Percentiles rank a stretch among this genome's conserved stretches.
These are phyloP conservation scores for Phytophthora brassicae DNA, from an alignment of 352 stramenopile genomes.

Conservation along the genomic window DNA sequence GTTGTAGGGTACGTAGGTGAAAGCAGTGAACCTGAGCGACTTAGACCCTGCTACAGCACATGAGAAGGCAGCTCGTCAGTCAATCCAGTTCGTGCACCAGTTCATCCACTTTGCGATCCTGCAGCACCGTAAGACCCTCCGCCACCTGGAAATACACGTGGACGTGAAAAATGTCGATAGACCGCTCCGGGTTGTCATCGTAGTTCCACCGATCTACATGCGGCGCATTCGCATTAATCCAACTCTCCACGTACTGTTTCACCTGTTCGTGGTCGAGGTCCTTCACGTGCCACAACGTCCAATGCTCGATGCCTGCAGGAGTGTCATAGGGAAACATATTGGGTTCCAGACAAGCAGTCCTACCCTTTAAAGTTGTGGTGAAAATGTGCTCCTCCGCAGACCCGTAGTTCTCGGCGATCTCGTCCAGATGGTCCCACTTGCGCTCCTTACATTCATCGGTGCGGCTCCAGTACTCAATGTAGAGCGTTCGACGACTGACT, in stretches of 20 bases:
- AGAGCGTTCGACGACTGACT: slow-evolving; percentile 71
- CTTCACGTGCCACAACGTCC: slow-evolving; percentile 83
- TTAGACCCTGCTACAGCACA: slow-evolving; percentile 28
- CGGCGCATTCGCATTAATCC: slow-evolving; percentile 84
- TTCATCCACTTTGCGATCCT: slow-evolving; percentile 64
- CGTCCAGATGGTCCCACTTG: slow-evolving; percentile 88
- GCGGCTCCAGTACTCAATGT: slow-evolving; percentile 89
- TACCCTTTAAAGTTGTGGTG: slow-evolving; percentile 77
- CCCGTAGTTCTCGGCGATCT: slow-evolving; percentile 76
- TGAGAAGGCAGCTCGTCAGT: slow-evolving; percentile 27
- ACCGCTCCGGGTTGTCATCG: slow-evolving; percentile 87
- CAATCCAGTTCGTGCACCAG: slow-evolving; percentile 74
- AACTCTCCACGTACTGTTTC: slow-evolving; percentile 88
- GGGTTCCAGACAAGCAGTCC: slow-evolving; percentile 79
- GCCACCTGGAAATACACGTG: slow-evolving; percentile 87
- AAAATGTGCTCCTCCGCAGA: slow-evolving; percentile 84
- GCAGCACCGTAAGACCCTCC: slow-evolving; percentile 52
- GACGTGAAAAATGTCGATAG: slow-evolving; percentile 91
- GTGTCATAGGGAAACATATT: slow-evolving; percentile 92
- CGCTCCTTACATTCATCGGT: slow-evolving; percentile 87
- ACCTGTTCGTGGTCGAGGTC: slow-evolving; percentile 80
- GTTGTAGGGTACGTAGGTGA: slow-evolving; percentile 4
- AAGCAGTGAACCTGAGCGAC: slow-evolving; percentile 17
- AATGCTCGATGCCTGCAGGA: slow-evolving; percentile 86
- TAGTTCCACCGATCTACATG: slow-evolving; percentile 85